Percentiles rank a stretch among this genome's conserved stretches.
Conservation (phyloP, 371 early-diverging fungal species). For the Mortierella sp. region DNA sequence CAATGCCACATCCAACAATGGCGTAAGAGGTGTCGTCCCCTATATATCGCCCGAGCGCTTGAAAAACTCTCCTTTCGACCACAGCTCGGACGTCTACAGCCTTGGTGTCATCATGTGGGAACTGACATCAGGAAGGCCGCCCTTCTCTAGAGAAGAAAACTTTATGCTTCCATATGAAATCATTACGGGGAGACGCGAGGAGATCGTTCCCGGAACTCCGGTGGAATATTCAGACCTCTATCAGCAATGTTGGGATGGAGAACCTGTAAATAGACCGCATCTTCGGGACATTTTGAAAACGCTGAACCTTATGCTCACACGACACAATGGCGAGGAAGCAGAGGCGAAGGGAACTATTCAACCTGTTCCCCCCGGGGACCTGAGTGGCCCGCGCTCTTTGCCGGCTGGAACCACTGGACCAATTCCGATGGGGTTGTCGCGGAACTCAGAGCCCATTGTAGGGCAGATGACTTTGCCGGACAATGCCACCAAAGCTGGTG, state of each 20-base stretch:
- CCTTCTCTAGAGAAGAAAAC: constrained; percentile 45
- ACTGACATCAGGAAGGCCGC: constrained; percentile 58
- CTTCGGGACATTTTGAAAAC: constrained; percentile 19
- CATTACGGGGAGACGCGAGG: constrained; percentile 47
- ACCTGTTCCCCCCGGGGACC: background rate
- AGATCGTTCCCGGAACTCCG: constrained; percentile 49
- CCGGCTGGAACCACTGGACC: constrained; percentile 19
- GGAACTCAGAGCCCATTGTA: constrained; percentile 31
- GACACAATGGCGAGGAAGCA: background rate
- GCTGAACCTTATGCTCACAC: constrained; percentile 26
- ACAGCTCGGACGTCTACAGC: constrained; percentile 65
- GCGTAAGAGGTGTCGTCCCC: constrained; percentile 59
- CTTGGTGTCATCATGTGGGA: constrained; percentile 69
- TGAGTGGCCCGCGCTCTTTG: constrained; percentile 21
- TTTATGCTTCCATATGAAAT: constrained; percentile 44
- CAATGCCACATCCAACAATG: constrained; percentile 43
- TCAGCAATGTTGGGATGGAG: constrained; percentile 57
- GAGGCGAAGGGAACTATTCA: constrained; percentile 6
- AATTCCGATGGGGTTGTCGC: background rate
- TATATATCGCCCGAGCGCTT: constrained; percentile 70
- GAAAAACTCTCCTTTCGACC: constrained; percentile 57
- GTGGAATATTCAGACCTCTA: constrained; percentile 51
- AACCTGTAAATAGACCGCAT: constrained; percentile 41
- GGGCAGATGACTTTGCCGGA: background rate
- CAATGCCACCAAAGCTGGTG: background rate